Conservation (phyloP, 2,329 filamentous ascomycete species). For the Fusarium nurragi region DNA sequence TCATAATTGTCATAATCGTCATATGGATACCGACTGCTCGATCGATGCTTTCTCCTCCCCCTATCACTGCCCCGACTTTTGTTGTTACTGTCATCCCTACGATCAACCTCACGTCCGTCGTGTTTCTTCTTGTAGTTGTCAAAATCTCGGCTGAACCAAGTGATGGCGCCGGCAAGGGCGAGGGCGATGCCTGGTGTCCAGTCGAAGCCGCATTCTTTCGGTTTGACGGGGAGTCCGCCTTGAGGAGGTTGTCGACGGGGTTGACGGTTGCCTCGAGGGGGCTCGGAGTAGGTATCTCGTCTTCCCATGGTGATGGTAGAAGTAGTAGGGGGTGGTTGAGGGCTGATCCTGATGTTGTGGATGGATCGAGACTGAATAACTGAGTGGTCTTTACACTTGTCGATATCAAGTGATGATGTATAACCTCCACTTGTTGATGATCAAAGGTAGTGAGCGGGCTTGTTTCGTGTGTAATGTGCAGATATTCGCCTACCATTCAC, state of each 20-base stretch:
- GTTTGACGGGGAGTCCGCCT: constrained; percentile 45
- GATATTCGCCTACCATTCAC: not conserved
- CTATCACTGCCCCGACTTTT: constrained; percentile 25
- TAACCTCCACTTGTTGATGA: not conserved
- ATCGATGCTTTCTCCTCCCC: constrained; percentile 24
- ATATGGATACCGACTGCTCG: constrained; percentile 9
- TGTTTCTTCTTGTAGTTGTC: constrained; percentile 25
- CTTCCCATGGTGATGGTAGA: constrained; percentile 25
- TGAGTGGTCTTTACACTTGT: not conserved
- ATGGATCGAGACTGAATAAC: not conserved
- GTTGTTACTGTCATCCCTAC: not conserved
- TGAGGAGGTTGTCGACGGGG: constrained; percentile 10
- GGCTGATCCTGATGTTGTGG: too few relatives aligned
- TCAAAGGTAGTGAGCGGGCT: not conserved
- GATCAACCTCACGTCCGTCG: constrained; percentile 7
- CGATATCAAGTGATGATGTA: not conserved
- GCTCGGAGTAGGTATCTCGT: constrained; percentile 27
- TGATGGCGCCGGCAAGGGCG: constrained; percentile 48
- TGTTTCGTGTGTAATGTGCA: not conserved
- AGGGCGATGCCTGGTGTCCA: constrained; percentile 54
- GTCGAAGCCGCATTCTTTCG: constrained; percentile 51
- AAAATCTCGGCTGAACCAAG: constrained; percentile 54
- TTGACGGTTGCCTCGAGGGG: constrained; percentile 20
- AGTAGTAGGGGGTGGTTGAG: not conserved
- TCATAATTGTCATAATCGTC: constrained; percentile 25